These are phyloP conservation scores for Aurantiochytrium sp. DNA, from an alignment of 108 stramenopile species.

Conservation along the genomic window DNA sequence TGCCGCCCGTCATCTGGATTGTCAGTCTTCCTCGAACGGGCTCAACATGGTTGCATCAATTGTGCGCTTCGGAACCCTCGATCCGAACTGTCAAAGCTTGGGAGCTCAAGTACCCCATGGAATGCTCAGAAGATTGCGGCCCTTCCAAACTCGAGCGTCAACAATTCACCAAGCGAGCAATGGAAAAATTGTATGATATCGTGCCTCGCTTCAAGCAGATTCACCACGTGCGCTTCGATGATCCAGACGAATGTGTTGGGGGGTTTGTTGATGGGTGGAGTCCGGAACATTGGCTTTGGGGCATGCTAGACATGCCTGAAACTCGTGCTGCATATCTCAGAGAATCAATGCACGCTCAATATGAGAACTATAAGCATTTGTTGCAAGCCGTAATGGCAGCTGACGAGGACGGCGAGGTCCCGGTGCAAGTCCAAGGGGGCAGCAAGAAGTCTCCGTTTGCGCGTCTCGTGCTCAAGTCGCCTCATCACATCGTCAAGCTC, in stretches of 20 bases:
- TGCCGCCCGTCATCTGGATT: background rate
- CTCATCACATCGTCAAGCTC: background rate
- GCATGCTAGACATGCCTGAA: background rate
- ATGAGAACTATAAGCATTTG: background rate
- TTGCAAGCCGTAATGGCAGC: background rate
- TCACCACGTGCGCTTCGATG: background rate
- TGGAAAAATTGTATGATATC: background rate
- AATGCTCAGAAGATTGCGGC: background rate
- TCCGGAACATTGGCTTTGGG: background rate
- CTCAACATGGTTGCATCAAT: background rate
- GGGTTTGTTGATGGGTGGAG: background rate
- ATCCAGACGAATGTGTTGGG: background rate
- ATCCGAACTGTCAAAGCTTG: background rate
- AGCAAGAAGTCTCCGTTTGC: too few relatives aligned
- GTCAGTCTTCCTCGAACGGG: background rate
- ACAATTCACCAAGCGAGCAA: background rate
- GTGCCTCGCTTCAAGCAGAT: background rate
- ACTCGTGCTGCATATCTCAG: background rate
- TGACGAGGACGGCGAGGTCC: background rate
- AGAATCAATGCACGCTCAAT: background rate
- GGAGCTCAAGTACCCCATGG: constrained; percentile 3
- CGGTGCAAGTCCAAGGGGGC: background rate
- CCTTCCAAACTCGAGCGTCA: background rate
- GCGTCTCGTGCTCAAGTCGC: background rate
- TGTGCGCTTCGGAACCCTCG: background rate